Evolutionary conservation across 2,329 filamentous ascomycete species (phyloP).

Genomic region (Saccharata proteae): DNA sequence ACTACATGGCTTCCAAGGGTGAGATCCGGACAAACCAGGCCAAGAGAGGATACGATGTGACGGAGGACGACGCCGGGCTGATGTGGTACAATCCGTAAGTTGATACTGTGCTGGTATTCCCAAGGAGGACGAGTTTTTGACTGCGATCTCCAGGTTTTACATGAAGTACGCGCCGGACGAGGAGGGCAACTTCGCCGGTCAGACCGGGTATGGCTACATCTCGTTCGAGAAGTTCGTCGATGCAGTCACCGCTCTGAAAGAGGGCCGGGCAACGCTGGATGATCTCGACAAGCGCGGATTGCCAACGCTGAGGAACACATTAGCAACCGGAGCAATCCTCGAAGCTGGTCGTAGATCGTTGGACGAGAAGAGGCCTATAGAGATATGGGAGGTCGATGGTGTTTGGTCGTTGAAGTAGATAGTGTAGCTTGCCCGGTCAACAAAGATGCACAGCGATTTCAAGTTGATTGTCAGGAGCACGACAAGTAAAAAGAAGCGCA

Average conservation of each 20-base stretch:
- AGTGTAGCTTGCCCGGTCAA: not conserved
- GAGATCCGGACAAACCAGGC: conserved; percentile 88
- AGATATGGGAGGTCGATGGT: conserved; percentile 55
- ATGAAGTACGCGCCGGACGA: conserved; percentile 92
- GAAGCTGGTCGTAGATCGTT: conserved; percentile 76
- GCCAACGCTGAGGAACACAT: conserved; percentile 77
- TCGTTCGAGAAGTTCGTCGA: conserved; percentile 96
- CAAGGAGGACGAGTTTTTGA: not conserved
- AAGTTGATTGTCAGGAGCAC: no score
- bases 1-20: conserved; percentile 75
- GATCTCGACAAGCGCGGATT: conserved; percentile 70
- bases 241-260: conserved; percentile 66
- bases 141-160: conserved; percentile 49
- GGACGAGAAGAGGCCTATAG: conserved; percentile 68
- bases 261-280: conserved; percentile 56
- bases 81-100: conserved; percentile 75
- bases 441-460: no score
- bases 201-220: conserved; percentile 85
- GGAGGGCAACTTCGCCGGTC: conserved; percentile 85
- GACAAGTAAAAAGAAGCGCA: no score
- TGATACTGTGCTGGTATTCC: not conserved
- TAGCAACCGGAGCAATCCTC: conserved; percentile 83
- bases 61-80: conserved; percentile 61
- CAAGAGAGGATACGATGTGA: conserved; percentile 87
- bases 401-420: conserved; percentile 54